These are phyloP conservation scores for Orbilia blumenaviensis DNA, from an alignment of 2,329 filamentous ascomycete genomes.

Conservation along the genomic window DNA sequence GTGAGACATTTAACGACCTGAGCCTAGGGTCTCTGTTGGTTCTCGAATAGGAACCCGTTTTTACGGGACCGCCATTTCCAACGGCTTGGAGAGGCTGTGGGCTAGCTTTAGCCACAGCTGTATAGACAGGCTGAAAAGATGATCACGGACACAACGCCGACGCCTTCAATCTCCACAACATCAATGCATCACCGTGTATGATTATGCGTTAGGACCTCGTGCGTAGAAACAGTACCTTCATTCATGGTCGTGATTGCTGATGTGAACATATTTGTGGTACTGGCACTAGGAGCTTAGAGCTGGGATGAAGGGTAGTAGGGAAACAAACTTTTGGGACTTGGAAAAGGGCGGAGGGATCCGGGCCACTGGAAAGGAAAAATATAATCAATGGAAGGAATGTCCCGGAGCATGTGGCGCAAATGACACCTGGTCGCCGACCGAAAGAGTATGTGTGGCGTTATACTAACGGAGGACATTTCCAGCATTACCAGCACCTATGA, in stretches of 20 bases:
- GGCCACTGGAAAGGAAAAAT: conserved; percentile 8
- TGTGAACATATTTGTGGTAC: not conserved
- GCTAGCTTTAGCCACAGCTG: conserved; percentile 51
- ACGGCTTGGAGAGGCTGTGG: conserved; percentile 3
- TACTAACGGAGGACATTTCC: not conserved
- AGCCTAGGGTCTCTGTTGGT: not conserved
- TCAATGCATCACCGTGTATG: conserved; percentile 27
- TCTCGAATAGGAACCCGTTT: conserved; percentile 10
- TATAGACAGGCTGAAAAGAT: not conserved
- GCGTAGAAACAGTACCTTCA: not conserved
- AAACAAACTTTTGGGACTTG: not conserved
- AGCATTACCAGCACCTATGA: not conserved
- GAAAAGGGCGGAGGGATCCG: conserved; percentile 20
- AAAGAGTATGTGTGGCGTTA: conserved; percentile 20
- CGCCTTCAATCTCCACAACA: conserved; percentile 47
- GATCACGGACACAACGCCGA: not conserved
- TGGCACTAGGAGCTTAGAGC: not conserved
- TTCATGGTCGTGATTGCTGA: not conserved
- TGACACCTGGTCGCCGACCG: conserved; percentile 45
- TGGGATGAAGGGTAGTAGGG: not conserved
- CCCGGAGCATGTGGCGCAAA: conserved; percentile 36
- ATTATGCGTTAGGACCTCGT: conserved; percentile 7
- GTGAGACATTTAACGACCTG: conserved; percentile 40
- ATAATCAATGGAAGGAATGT: not conserved
- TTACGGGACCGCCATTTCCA: not conserved